Conservation (phyloP, 2,329 filamentous ascomycete species). For the Knoxdaviesia capensis region DNA sequence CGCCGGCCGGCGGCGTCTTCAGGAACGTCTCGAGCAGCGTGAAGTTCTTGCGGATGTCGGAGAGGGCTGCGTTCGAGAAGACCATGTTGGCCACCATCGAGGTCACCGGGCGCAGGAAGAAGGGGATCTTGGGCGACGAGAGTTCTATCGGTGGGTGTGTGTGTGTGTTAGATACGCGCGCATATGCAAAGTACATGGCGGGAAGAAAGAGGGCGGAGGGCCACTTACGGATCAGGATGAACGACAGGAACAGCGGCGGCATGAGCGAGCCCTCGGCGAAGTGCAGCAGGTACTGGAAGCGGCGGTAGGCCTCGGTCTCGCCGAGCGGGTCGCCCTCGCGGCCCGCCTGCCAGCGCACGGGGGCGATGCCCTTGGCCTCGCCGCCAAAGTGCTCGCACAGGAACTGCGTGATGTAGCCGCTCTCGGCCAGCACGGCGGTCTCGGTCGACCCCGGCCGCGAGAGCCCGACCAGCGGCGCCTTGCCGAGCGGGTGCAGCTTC, state of each 20-base stretch:
- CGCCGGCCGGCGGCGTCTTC: conserved; percentile 14
- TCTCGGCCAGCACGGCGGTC: conserved; percentile 52
- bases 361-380: conserved; percentile 18
- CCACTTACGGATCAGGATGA: conserved; percentile 34
- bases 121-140: conserved; percentile 25
- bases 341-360: conserved; percentile 34
- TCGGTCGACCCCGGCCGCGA: conserved; percentile 15
- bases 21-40: conserved; percentile 29
- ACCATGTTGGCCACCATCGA: conserved; percentile 19
- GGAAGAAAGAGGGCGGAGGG: neutral
- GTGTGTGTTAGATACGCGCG: neutral
- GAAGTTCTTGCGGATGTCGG: conserved; percentile 26
- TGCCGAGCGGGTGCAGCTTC: conserved; percentile 66
- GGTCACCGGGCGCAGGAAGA: conserved; percentile 32
- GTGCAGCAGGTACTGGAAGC: conserved; percentile 53
- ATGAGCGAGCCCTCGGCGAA: conserved; percentile 75
- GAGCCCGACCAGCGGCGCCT: conserved; percentile 62
- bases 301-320: conserved; percentile 39
- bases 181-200: neutral
- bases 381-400: conserved; percentile 42
- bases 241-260: conserved; percentile 41
- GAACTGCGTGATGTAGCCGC: conserved; percentile 64
- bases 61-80: conserved; percentile 20
- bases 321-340: conserved; percentile 34
- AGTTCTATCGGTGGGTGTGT: conserved; percentile 13